Evolutionary conservation across 768 basidiomycete species (phyloP), one percentile per base, ranked within the genome.

Genomic region (Naematelia encephala): DNA sequence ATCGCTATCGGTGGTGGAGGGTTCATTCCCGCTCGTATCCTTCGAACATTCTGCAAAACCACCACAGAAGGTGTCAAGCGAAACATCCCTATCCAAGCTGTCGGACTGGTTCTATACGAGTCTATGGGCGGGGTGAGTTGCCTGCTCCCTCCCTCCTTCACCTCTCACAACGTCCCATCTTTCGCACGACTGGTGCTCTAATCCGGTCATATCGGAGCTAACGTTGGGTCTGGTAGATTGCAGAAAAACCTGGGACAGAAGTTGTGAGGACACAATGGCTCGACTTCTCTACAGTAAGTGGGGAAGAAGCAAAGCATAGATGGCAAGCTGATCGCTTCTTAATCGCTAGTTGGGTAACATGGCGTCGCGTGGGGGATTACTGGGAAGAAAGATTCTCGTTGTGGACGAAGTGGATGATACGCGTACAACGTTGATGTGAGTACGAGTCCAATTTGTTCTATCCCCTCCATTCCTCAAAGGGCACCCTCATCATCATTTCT

Each of bases 201-300:
- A 11, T 21, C 25, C 46, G 25, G 21, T 47, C 46, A 47, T 21
- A 21, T 47, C 25, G n/a, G n/a, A 47, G 46, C n/a, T 19, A n/a
- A 29, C 43, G 54, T 30, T 46, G n/a, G 34, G 27, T 4, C 14
- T 10, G 30, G 57, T 28, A 72, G 59, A 70, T 74, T 42, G 76
- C 68, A 19, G 76, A 77, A 56, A 59, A 63, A n/a, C 62, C 68
- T 19, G 74, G 76, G 0, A 73, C 71, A 14, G 87, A 96, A 75
- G 90, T 99, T 63, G 81, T 96, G 67, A 84, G 93, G 55, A 99
- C 93, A 14, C 96, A 99, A 78, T 99, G 96, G 96, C 80, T 98
- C 19, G 80, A 81, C 60, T 79, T 80, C 55, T 74, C 72, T 14
- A 79, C 78, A 4, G 74, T 80, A 48, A 66, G 78, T 47, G 45